These are phyloP conservation scores for Talaromyces borbonicus DNA, from an alignment of 495 filamentous ascomycete genomes.

Conservation along the genomic window DNA sequence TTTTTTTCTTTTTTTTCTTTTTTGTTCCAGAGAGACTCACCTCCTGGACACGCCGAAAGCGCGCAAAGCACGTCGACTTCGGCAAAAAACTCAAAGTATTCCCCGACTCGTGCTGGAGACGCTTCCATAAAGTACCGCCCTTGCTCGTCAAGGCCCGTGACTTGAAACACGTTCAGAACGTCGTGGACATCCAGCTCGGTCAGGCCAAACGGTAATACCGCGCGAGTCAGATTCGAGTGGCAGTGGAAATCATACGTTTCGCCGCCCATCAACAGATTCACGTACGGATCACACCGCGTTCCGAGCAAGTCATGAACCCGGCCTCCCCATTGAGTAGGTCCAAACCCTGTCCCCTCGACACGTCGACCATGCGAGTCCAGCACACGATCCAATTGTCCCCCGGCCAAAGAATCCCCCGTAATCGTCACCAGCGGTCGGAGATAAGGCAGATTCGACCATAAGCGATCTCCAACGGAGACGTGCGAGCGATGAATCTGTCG, in stretches of 20 bases:
- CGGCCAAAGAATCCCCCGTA: conserved; percentile 54
- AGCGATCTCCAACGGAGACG: conserved; percentile 54
- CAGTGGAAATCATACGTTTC: conserved; percentile 69
- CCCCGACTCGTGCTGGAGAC: conserved; percentile 53
- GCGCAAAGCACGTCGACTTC: conserved; percentile 69
- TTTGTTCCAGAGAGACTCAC: conserved; percentile 22
- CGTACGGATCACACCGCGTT: conserved; percentile 68
- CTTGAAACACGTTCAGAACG: conserved; percentile 74
- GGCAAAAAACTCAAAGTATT: conserved; percentile 69
- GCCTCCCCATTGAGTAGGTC: conserved; percentile 39
- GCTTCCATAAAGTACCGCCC: conserved; percentile 73
- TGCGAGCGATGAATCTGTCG: conserved; percentile 69
- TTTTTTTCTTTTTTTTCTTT: too few species aligned
- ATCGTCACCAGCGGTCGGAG: conserved; percentile 66
- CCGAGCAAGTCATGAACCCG: conserved; percentile 65
- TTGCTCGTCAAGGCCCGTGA: conserved; percentile 60
- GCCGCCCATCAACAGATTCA: conserved; percentile 60
- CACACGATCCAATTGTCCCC: conserved; percentile 42
- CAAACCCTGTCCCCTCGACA: conserved; percentile 25
- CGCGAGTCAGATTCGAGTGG: conserved; percentile 68
- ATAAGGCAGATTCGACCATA: conserved; percentile 71
- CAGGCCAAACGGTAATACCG: conserved; percentile 55
- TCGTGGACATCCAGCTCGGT: conserved; percentile 69
- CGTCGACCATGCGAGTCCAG: conserved; percentile 27
- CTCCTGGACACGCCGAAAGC: conserved; percentile 51